Base-by-base conservation (phyloP, 192 early-diverging fungal species). In the Backusella parvicylindrica region DNA sequence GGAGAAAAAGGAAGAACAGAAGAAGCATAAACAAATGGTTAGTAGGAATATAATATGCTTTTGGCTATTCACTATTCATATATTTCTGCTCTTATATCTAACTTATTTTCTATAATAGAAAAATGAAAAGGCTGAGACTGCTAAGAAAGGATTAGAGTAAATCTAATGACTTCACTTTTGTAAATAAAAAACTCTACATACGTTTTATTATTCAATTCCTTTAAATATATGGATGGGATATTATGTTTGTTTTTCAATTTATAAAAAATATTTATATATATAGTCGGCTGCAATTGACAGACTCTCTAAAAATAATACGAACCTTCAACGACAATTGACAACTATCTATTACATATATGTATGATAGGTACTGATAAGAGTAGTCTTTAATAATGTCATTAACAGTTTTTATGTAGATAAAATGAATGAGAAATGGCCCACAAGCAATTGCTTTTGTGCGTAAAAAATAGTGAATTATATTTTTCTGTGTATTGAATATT, bases 1-100 rank as follows among this genome's bases (percentile, higher is more conserved):
- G n/a, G 73, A 74, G 11, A 74, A 74, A 33, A 66, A 49, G 23
- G 73, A 74, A 43, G 73, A 74, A 47, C 64, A 74, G 26, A 74
- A 74, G 33, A 66, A 64, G 23, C 32, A 74, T 32, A 74, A 74
- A 32, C 40, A 31, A 12, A 18, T 53, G 41, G 73, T 74, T 38
- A 64, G 36, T 21, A n/a, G 9, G 21, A 11, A 36, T 21, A 35
- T 36, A 2, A 0, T 30, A 31, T 15, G 11, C 15, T 64, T 31
- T 32, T 16, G 1, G 15, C 13, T 30, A 28, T 32, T 11, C 12
- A 13, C 7, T 13, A 0, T 23, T 50, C 49, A 40, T 40, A 12
- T 40, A n/a, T 18, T 56, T n/a, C n/a, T 56, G 11, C 23, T 56
- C 53, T 56, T 23, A 18, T 9, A 38, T 13, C 8, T 47, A 47